Conservation (phyloP, 2,329 filamentous ascomycete species). For the Neobulgaria alba region DNA sequence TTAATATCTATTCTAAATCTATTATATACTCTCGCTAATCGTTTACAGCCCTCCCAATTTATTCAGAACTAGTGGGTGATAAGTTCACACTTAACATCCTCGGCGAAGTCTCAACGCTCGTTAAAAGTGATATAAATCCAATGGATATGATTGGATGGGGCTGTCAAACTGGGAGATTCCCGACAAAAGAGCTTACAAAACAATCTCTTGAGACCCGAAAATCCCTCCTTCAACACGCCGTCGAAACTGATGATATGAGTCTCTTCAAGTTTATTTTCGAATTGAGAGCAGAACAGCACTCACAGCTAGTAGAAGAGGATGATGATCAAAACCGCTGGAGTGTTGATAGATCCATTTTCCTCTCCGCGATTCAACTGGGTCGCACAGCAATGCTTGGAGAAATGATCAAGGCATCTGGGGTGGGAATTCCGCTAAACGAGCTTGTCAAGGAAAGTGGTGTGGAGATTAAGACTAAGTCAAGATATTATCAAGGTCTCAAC, state of each 20-base stretch:
- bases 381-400: conserved; percentile 50
- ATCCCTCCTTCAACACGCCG: conserved; percentile 16
- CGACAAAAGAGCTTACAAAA: conserved; percentile 19
- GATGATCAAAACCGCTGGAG: conserved; percentile 24
- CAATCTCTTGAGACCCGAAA: conserved; percentile 2
- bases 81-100: conserved; percentile 70
- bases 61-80: conserved; percentile 51
- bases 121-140: conserved; percentile 55
- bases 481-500: conserved; percentile 68
- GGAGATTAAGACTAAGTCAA: conserved; percentile 53
- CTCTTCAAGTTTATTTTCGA: conserved; percentile 25
- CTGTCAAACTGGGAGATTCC: conserved; percentile 28
- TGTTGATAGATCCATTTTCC: conserved; percentile 32
- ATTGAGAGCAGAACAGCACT: conserved; percentile 20
- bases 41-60: conserved; percentile 34
- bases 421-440: conserved; percentile 59
- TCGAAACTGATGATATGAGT: conserved; percentile 18
- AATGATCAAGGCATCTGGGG: conserved; percentile 56
- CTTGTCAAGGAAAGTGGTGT: conserved; percentile 59
- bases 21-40: too few species aligned
- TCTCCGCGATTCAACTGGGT: conserved; percentile 36
- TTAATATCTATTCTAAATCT: too few species aligned
- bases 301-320: conserved; percentile 19
- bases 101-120: conserved; percentile 57
- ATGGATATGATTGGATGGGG: conserved; percentile 39